Percentiles rank a stretch among this genome's conserved stretches.
Evolutionary conservation across 257 asterid species (phyloP).

Genomic region (Solanum bulbocastanum): DNA sequence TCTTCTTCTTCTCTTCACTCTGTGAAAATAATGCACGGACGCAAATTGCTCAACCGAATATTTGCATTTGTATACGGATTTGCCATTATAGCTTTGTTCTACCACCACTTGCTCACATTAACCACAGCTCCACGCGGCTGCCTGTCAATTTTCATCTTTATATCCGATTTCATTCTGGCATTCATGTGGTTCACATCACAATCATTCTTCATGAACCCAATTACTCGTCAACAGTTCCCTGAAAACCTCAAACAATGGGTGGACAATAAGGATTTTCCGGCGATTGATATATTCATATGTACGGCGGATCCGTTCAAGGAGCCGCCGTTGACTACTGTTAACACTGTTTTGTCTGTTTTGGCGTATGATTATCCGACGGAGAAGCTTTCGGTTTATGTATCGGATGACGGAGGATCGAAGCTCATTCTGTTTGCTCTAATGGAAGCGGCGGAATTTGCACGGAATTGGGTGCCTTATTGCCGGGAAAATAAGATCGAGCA

Average conservation of each 20-base stretch:
- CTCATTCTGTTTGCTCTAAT: slow-evolving; percentile 48
- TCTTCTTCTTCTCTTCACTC: background rate
- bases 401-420: slow-evolving; percentile 73
- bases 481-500: slow-evolving; percentile 27
- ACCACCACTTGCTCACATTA: background rate
- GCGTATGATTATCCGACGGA: slow-evolving; percentile 62
- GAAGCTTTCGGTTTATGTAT: slow-evolving; percentile 51
- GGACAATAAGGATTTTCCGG: slow-evolving; percentile 22
- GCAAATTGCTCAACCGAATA: background rate
- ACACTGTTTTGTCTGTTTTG: slow-evolving; percentile 59
- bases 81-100: background rate
- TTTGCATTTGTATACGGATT: background rate
- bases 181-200: slow-evolving; percentile 54
- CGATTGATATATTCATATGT: slow-evolving; percentile 52
- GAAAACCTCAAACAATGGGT: slow-evolving; percentile 12
- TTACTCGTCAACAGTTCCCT: slow-evolving; percentile 17
- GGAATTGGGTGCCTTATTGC: slow-evolving; percentile 57
- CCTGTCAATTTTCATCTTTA: slow-evolving; percentile 10
- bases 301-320: slow-evolving; percentile 70
- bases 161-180: slow-evolving; percentile 32
- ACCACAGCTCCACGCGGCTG: background rate
- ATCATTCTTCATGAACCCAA: slow-evolving; percentile 41
- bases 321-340: slow-evolving; percentile 52
- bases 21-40: background rate
- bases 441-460: slow-evolving; percentile 58